Evolutionary conservation across 2,329 filamentous ascomycete genomes (phyloP).

Genomic region (Chaetoscypha palmicola): DNA sequence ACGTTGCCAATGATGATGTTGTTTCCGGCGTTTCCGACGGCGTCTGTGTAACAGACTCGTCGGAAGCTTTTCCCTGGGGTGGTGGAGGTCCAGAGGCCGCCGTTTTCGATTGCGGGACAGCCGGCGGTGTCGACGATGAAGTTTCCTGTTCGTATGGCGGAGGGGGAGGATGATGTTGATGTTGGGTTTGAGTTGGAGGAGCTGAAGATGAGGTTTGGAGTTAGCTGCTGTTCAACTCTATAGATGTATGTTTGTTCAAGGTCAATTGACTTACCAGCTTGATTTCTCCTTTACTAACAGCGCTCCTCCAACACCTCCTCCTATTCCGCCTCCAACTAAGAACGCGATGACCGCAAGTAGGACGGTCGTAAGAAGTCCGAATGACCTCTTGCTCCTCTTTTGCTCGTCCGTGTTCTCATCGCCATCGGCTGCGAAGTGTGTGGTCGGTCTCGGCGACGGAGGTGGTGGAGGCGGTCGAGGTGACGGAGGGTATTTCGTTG

Average conservation of each 20-base stretch:
- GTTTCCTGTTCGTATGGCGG: slow-evolving; percentile 9
- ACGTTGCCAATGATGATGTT: slow-evolving; percentile 17
- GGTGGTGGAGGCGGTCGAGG: not conserved
- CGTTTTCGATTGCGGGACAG: slow-evolving; percentile 17
- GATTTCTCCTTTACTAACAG: slow-evolving; percentile 10
- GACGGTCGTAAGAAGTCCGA: slow-evolving; percentile 9
- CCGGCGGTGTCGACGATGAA: slow-evolving; percentile 16
- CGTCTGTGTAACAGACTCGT: slow-evolving; percentile 14
- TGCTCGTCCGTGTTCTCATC: not conserved
- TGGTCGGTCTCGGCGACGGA: not conserved
- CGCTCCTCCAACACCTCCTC: slow-evolving; percentile 15
- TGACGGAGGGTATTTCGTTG: slow-evolving; percentile 3
- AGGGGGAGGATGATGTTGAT: slow-evolving; percentile 5
- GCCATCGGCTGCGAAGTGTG: not conserved
- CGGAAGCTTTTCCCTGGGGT: slow-evolving; percentile 11
- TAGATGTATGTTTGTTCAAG: not conserved
- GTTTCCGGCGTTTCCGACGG: slow-evolving; percentile 6
- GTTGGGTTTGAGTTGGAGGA: slow-evolving; percentile 1
- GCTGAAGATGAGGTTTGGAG: not conserved
- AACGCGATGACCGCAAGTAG: slow-evolving; percentile 12
- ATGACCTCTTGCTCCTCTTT: not conserved
- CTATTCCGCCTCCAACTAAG: slow-evolving; percentile 15
- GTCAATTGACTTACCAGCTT: no score
- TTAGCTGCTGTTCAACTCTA: not conserved
- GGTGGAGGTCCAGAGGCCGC: slow-evolving; percentile 13